Percentiles rank a stretch among this genome's conserved stretches.
Evolutionary conservation across 2,329 filamentous ascomycete genomes (phyloP).

Genomic region (Talaromyces piceae): DNA sequence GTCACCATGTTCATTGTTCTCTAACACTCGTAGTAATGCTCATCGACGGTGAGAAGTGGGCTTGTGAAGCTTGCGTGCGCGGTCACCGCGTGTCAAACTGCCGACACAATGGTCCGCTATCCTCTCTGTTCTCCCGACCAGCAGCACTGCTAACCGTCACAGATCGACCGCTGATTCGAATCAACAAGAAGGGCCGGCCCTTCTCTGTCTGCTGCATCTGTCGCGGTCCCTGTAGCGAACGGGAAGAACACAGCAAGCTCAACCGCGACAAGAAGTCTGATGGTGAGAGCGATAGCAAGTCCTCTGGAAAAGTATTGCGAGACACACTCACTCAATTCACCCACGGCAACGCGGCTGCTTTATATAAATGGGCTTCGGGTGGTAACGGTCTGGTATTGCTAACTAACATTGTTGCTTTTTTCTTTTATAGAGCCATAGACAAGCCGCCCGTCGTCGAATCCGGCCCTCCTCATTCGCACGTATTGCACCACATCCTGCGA

Average conservation of each 20-base stretch:
- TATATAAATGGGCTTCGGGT: slow-evolving; percentile 1
- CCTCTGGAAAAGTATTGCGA: slow-evolving; percentile 24
- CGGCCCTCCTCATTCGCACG: slow-evolving; percentile 12
- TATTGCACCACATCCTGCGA: slow-evolving; percentile 14
- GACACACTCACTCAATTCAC: slow-evolving; percentile 8
- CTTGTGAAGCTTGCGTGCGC: slow-evolving; percentile 95
- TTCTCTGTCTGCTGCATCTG: slow-evolving; percentile 98
- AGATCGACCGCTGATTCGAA: slow-evolving; percentile 89
- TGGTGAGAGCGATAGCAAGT: slow-evolving; percentile 25
- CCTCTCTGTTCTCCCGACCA: too few species aligned
- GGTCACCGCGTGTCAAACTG: slow-evolving; percentile 98
- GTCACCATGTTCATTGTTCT: slow-evolving; percentile 10
- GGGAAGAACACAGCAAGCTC: slow-evolving; percentile 89
- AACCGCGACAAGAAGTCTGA: slow-evolving; percentile 67
- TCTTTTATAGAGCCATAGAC: slow-evolving; percentile 9
- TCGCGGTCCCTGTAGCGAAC: slow-evolving; percentile 90
- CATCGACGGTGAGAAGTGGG: slow-evolving; percentile 94
- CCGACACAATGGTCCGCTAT: slow-evolving; percentile 78
- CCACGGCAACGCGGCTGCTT: slow-evolving; percentile 6
- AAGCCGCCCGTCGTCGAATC: slow-evolving; percentile 9
- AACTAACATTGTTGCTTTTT: too few species aligned
- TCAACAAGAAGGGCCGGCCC: slow-evolving; percentile 95
- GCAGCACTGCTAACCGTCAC: not conserved
- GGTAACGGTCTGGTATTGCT: slow-evolving; percentile 6
- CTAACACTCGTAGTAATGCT: slow-evolving; percentile 51